A percentile compares a stretch with the other conserved stretches of the same genome.
phyloP scores from a whole-genome alignment of 805 yeast genomes.

The Candida easanensis region DNA sequence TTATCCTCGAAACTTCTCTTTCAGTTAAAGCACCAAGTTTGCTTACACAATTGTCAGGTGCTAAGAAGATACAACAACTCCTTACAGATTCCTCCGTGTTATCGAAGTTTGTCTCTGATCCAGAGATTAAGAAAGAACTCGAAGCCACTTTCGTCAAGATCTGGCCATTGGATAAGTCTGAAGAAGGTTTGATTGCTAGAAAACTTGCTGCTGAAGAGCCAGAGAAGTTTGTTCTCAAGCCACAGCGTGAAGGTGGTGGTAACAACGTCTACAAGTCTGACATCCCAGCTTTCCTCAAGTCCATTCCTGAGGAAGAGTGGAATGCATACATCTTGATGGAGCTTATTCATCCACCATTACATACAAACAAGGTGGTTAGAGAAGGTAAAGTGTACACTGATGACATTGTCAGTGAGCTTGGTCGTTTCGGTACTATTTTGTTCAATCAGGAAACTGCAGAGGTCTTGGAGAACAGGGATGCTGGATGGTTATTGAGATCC shows the following conservation, averaged over 20 bases:
- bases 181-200: slow-evolving; percentile 59
- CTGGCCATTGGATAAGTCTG: slow-evolving; percentile 77
- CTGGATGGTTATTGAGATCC: slow-evolving; percentile 87
- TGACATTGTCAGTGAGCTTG: slow-evolving; percentile 84
- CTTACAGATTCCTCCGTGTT: slow-evolving; percentile 57
- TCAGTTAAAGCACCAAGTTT: slow-evolving; percentile 93
- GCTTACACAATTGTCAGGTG: slow-evolving; percentile 86
- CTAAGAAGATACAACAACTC: slow-evolving; percentile 90
- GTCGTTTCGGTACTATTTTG: slow-evolving; percentile 80
- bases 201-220: slow-evolving; percentile 67
- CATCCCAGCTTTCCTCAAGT: slow-evolving; percentile 69
- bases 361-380: slow-evolving; percentile 67
- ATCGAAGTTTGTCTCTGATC: slow-evolving; percentile 40
- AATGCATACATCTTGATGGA: slow-evolving; percentile 93
- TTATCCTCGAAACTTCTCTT: slow-evolving; percentile 62
- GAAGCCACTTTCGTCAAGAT: slow-evolving; percentile 75
- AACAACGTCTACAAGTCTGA: slow-evolving; percentile 86
- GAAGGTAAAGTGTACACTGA: slow-evolving; percentile 62
- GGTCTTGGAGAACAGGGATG: slow-evolving; percentile 57
- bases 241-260: slow-evolving; percentile 99
- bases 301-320: slow-evolving; percentile 71
- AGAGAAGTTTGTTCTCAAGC: slow-evolving; percentile 79
- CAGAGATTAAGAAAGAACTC: slow-evolving; percentile 19
- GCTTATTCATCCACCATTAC: slow-evolving; percentile 73
- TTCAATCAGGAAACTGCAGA: slow-evolving; percentile 65